Evolutionary conservation across 1,284 basidiomycete species (phyloP), one percentile per base, ranked within the genome.

Genomic region (Kwoniella shivajii): DNA sequence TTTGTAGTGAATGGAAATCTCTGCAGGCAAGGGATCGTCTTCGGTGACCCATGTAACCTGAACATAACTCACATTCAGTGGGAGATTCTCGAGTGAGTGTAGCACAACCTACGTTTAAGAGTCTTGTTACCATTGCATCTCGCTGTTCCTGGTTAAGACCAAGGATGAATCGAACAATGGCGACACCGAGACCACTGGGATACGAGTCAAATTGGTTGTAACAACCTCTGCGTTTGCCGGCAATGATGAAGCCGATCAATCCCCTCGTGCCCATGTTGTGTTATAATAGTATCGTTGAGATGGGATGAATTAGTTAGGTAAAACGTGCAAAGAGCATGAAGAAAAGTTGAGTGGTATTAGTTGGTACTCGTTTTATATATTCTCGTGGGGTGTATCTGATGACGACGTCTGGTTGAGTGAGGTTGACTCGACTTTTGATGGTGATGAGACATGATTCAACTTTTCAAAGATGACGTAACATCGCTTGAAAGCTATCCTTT

Each of bases 261-360:
- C 60, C 60, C 6, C 56, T 18, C 22, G 60, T 61, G 27, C 60
- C 60, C 60, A 61, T 61, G 43, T 26, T 45, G 50, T 18, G 5
- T 20, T 29, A 37, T 22, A 34, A 6, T 46, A 30, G 27, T 30
- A n/a, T 18, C 14, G 11, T 33, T 2, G 6, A 10, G 1, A 10
- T 20, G 42, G 26, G 26, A 38, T n/a, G 26, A 24, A 18, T 27
- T 18, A 16, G 24, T n/a, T n/a, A 43, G 24, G 11, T 43, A 26
- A 24, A 14, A 1, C n/a, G 20, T 39, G 20, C n/a, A 39, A 18
- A 6, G 20, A 11, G 16, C 38, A 20, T 7, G 38, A 24, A 39
- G 22, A 10, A 39, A 38, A 18, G 9, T 38, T 38, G n/a, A 38
- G 37, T 10, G 37, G 37, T 20, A n/a, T n/a, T n/a, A n/a, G n/a